These are phyloP conservation scores for Eutrema salsugineum DNA, from an alignment of 441 rosid species.

Conservation along the genomic window DNA sequence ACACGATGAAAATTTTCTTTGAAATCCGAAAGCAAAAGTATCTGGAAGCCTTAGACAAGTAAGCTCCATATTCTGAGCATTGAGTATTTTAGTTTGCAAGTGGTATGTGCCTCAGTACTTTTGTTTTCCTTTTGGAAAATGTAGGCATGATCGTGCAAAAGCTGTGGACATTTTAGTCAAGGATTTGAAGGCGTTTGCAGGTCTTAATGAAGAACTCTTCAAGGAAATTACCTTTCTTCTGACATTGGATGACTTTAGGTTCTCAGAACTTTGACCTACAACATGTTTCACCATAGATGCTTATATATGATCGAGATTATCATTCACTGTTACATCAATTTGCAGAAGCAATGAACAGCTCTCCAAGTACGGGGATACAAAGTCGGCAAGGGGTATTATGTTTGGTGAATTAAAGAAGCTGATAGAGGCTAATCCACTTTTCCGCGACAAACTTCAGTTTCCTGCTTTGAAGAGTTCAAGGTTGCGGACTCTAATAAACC, in stretches of 20 bases:
- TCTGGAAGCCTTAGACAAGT: conserved; percentile 15
- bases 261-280: background rate
- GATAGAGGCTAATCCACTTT: conserved; percentile 18
- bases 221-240: background rate
- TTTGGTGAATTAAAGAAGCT: conserved; percentile 18
- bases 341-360: conserved; percentile 14
- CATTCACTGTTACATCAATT: background rate
- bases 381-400: conserved; percentile 8
- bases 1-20: conserved; percentile 2
- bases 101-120: background rate
- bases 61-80: background rate
- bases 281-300: background rate
- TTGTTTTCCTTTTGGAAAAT: background rate
- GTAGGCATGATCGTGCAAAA: conserved; percentile 3
- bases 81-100: background rate
- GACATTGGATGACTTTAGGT: conserved; percentile 11
- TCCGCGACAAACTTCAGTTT: conserved; percentile 11
- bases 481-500: conserved; percentile 8
- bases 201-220: background rate
- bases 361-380: conserved; percentile 15
- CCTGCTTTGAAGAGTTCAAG: conserved; percentile 6
- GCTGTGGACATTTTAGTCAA: background rate
- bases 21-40: conserved; percentile 16
- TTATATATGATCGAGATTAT: background rate
- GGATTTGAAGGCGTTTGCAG: background rate